A percentile compares a stretch with the other conserved stretches of the same genome.
Conservation (phyloP, 1,139 yeast species). For the Meyerozyma guilliermondii region DNA sequence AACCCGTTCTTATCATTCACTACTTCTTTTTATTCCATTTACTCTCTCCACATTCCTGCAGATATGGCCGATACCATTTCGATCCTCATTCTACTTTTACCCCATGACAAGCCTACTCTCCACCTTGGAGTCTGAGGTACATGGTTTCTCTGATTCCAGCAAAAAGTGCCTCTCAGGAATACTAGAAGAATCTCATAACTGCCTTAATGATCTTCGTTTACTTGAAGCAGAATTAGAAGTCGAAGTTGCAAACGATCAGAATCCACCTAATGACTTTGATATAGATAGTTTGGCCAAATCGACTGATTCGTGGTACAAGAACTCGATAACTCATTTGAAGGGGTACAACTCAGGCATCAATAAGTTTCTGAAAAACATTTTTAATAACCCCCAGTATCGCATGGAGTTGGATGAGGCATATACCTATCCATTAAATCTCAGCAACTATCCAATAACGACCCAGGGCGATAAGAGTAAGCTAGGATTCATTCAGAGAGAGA, state of each 20-base stretch:
- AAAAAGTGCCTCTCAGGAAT: slow-evolving; percentile 15
- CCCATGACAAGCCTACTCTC: slow-evolving; percentile 22
- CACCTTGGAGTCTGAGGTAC: slow-evolving; percentile 24
- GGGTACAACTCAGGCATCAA: slow-evolving; percentile 34
- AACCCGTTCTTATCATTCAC: neutral
- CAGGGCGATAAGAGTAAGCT: slow-evolving; percentile 3
- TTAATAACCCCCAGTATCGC: slow-evolving; percentile 24
- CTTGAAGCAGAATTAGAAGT: slow-evolving; percentile 23
- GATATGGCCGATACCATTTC: neutral
- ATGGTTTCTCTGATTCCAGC: slow-evolving; percentile 21
- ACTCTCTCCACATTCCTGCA: neutral
- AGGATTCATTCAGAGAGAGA: slow-evolving; percentile 18
- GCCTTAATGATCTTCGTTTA: slow-evolving; percentile 22
- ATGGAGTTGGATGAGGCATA: slow-evolving; percentile 42
- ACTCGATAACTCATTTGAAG: slow-evolving; percentile 29
- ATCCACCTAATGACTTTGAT: neutral
- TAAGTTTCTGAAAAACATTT: slow-evolving; percentile 32
- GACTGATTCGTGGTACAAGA: slow-evolving; percentile 30
- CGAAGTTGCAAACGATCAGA: neutral
- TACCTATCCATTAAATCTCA: slow-evolving; percentile 33
- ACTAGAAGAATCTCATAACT: slow-evolving; percentile 19
- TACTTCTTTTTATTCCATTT: neutral
- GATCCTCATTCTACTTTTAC: neutral
- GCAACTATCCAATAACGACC: slow-evolving; percentile 23
- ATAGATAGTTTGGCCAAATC: neutral